Evolutionary conservation across 371 early-diverging fungal species (phyloP).

Genomic region (Mucor mucedo): DNA sequence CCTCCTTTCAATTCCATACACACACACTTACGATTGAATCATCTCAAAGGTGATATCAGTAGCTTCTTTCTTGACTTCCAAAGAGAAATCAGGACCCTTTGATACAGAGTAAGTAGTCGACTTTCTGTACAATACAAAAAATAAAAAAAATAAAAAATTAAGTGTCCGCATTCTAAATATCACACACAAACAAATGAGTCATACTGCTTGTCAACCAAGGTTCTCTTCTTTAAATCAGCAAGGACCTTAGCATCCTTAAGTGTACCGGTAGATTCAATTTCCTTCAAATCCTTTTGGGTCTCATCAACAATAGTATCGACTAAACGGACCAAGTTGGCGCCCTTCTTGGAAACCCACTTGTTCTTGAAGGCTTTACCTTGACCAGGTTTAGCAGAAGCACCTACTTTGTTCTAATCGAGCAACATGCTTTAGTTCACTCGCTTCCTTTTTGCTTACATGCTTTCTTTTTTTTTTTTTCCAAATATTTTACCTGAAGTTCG

Average conservation of each 20-base stretch:
- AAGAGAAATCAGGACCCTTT: conserved; percentile 92
- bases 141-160: not conserved
- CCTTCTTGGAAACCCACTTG: conserved; percentile 94
- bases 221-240: conserved; percentile 89
- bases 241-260: conserved; percentile 70
- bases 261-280: conserved; percentile 68
- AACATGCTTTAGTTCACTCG: too few relatives aligned
- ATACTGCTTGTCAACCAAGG: conserved; percentile 80
- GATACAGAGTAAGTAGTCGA: conserved; percentile 80
- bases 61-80: conserved; percentile 82
- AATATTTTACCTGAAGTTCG: conserved; percentile 70
- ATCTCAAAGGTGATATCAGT: conserved; percentile 98
- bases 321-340: conserved; percentile 67
- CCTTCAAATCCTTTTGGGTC: conserved; percentile 76
- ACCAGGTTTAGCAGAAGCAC: conserved; percentile 86
- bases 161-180: conserved; percentile 4
- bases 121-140: conserved; percentile 62
- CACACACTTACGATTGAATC: conserved; percentile 69
- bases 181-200: conserved; percentile 19
- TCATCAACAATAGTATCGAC: conserved; percentile 87
- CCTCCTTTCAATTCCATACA: not conserved
- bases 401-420: conserved; percentile 54
- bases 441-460: too few relatives aligned
- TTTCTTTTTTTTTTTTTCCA: not conserved
- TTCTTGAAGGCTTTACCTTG: conserved; percentile 95